Base-by-base conservation (phyloP, 2,329 filamentous ascomycete species). In the Fusarium sp. region DNA sequence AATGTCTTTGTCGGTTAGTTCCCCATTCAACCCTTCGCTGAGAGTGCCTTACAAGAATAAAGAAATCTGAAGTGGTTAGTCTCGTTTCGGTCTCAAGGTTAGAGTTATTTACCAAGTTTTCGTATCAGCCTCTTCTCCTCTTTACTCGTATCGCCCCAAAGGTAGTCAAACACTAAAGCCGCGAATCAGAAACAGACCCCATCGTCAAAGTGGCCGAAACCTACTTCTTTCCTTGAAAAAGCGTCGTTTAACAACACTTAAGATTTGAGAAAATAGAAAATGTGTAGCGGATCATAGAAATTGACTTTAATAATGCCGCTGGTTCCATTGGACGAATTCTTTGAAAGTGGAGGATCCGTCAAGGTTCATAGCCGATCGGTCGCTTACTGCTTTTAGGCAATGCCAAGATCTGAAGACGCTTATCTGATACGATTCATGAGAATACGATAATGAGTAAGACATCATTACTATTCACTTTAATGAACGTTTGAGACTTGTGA, bases 11-110 rank as follows among this genome's bases (percentile, higher is more conserved):
- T 2, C 0, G 0, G 12, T 33, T 2, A 55, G 42, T 17, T 12
- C 41, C 6, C 2, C 1, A 2, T 33, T 12, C 6, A 26, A 12
- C 11, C 0, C 5, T 3, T 7, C 6, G 5, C 1, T 3, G 2
- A 6, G 15, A 2, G 3, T 3, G 7, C 0, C 75, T 35, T 32
- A 78, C 76, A 41, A 80, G 62, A 30, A 80, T 80, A 49, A 79
- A 80, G 58, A 80, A 80, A 65, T 80, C 78, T 79, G 5, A 0
- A 5, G 7, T 0, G 8, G 5, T 50, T 8, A 40, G 40, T 3
- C 10, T 3, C 5, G 1, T 4, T 14, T 15, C 2, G 17, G 3
- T 30, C 2, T 1, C 27, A 23, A 13, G 5, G 4, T 12, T 12
- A 2, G n/a, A 27, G 26, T 37, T 2, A 33, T 65, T 2, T 8